Percentiles rank a stretch among this genome's conserved stretches.
phyloP scores from a whole-genome alignment of 352 stramenopile species.

The Phytophthora kernoviae region DNA sequence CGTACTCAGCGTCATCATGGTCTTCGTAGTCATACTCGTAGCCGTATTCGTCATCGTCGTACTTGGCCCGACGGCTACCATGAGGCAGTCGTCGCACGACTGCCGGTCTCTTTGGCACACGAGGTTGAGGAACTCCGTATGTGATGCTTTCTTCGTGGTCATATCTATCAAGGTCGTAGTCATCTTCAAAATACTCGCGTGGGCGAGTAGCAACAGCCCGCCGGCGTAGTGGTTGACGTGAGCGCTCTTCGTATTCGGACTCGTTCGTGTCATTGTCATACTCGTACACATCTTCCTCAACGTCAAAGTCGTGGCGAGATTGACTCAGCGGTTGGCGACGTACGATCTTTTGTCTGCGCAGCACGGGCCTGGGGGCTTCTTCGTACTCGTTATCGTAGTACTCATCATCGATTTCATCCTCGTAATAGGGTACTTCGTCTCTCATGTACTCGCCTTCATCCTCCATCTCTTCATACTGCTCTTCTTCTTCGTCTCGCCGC shows the following conservation, averaged over 20 bases:
- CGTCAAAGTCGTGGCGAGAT: constrained; percentile 14
- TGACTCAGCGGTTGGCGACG: constrained; percentile 16
- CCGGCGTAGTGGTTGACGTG: constrained; percentile 13
- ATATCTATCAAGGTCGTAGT: constrained; percentile 16
- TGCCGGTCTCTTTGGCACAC: constrained; percentile 8
- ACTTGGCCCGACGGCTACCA: constrained; percentile 12
- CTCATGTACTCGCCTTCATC: constrained; percentile 15
- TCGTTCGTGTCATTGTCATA: constrained; percentile 18
- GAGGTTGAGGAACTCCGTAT: constrained; percentile 14
- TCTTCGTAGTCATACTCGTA: constrained; percentile 18
- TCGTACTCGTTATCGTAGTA: constrained; percentile 17
- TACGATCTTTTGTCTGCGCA: constrained; percentile 12
- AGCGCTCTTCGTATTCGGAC: constrained; percentile 8
- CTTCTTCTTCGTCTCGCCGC: constrained; percentile 19
- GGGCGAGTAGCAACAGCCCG: constrained; percentile 9
- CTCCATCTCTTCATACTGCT: constrained; percentile 20
- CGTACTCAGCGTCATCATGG: constrained; percentile 12
- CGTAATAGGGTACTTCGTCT: constrained; percentile 16
- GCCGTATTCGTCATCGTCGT: constrained; percentile 13
- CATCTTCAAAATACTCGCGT: constrained; percentile 24
- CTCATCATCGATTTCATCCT: constrained; percentile 22
- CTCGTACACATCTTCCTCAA: constrained; percentile 19
- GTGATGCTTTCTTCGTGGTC: constrained; percentile 6
- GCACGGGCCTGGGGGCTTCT: constrained; percentile 1
- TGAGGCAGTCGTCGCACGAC: constrained; percentile 17